These are phyloP conservation scores for Podospora bellae-mahoneyi DNA, from an alignment of 495 filamentous ascomycete genomes.

Conservation along the genomic window DNA sequence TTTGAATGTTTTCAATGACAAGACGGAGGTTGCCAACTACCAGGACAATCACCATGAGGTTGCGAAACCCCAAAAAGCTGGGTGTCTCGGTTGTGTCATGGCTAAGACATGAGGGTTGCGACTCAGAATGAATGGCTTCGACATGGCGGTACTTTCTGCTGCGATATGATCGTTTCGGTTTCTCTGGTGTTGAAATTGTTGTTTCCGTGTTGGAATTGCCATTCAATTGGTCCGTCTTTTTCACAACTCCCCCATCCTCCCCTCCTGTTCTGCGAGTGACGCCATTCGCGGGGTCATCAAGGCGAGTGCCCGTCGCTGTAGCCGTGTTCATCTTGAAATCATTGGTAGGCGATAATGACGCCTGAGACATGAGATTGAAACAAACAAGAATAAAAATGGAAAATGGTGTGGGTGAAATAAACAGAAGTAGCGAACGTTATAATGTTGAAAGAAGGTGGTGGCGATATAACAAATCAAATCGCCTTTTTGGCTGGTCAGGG, in stretches of 20 bases:
- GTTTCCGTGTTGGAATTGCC: neutral
- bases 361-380: neutral
- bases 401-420: neutral
- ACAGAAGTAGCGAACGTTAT: neutral
- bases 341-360: neutral
- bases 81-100: conserved; percentile 69
- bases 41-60: conserved; percentile 91
- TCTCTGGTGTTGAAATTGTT: neutral
- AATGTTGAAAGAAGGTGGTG: neutral
- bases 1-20: conserved; percentile 95
- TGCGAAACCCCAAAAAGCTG: conserved; percentile 90
- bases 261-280: conserved; percentile 18
- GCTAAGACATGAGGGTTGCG: conserved; percentile 76
- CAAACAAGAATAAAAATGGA: neutral
- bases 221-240: conserved; percentile 1
- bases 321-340: conserved; percentile 3
- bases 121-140: conserved; percentile 71
- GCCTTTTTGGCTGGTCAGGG: neutral
- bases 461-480: neutral
- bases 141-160: conserved; percentile 76
- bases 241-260: neutral
- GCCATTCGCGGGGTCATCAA: conserved; percentile 21
- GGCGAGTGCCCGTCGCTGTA: conserved; percentile 10
- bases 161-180: conserved; percentile 28
- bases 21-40: conserved; percentile 91